Evolutionary conservation across 1,139 yeast genomes (phyloP).

Genomic region (Wickerhamomyces sp.): DNA sequence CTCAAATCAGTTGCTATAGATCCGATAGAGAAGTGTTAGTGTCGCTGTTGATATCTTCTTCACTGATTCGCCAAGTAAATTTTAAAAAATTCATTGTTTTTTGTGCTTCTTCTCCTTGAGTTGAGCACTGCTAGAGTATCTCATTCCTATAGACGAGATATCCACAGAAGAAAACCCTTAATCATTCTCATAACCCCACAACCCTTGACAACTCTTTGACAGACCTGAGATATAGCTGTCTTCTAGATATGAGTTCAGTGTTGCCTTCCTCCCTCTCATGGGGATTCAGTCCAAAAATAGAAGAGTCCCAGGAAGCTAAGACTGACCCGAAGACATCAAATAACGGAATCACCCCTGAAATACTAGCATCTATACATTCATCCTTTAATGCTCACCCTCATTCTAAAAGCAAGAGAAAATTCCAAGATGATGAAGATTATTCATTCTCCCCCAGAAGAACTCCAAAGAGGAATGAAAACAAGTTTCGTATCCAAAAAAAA

Average conservation of each 20-base stretch:
- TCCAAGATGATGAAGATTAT: slow-evolving; percentile 15
- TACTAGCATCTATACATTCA: slow-evolving; percentile 6
- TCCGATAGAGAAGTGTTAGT: too few relatives aligned
- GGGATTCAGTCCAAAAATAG: slow-evolving; percentile 16
- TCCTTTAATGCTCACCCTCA: background rate
- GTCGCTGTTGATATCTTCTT: too few relatives aligned
- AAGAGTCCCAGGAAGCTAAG: background rate
- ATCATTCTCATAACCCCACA: too few relatives aligned
- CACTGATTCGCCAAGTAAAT: too few relatives aligned
- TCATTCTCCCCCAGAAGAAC: slow-evolving; percentile 4
- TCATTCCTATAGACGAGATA: too few relatives aligned
- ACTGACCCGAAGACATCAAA: background rate
- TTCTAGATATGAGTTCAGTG: slow-evolving; percentile 11
- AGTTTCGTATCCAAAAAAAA: slow-evolving; percentile 14
- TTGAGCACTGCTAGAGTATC: too few relatives aligned
- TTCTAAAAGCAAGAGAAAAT: slow-evolving; percentile 15
- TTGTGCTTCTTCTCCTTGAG: too few relatives aligned
- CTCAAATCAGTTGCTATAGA: too few relatives aligned
- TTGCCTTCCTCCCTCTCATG: slow-evolving; percentile 16
- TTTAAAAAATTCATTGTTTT: too few relatives aligned
- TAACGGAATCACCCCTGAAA: slow-evolving; percentile 1
- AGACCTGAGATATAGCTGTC: too few relatives aligned
- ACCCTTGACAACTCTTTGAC: too few relatives aligned
- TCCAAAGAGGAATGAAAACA: slow-evolving; percentile 7
- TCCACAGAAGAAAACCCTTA: too few relatives aligned